Base-by-base conservation (phyloP, 116 monocot species). In the Posidonia oceanica region DNA sequence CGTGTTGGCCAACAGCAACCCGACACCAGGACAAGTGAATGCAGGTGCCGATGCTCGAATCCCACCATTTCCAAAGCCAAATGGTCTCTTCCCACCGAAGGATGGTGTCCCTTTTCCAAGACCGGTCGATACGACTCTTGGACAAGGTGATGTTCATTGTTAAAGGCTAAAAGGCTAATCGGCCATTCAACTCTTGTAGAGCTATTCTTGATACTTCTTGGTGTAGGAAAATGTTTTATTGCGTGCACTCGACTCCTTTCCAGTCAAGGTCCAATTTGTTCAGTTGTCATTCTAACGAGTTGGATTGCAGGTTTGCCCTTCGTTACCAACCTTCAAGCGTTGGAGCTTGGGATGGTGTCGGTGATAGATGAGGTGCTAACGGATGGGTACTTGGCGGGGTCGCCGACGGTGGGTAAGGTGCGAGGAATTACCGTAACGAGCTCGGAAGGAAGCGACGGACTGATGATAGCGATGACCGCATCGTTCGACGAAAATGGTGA, bases 381-480 rank as follows among this genome's bases (percentile, higher is more conserved):
- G 22, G 71, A 77, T 5, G 71, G 59, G 18, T 18, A 17, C 63
- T 15, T 41, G 44, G 29, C 54, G 6, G 54, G 41, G 11, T 64
- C 71, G 22, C 74, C 74, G 13, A 55, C 66, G 38, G 59, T 77
- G 18, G 77, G 66, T 20, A 71, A 23, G 52, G 66, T 52, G 17
- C 55, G 39, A 5, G 77, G 77, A 5, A 20, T 71, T 12, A 41
- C 74, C 5, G 81, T 81, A 2, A 41, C 66, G 13, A 41, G 17
- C 38, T 52, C 54, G 2, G 40, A 52, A 56, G 63, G 66, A 44
- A 52, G 68, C 39, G 55, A 55, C 18, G 51, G n/a, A 22, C 42
- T 23, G 16, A 72, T 78, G 67, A 64, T 78, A 13, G 82, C 82
- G 3, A 61, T 82, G 74, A 78, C 66, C 18, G 74, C 68, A 8